Evolutionary conservation across 179 eudicot species (phyloP), one percentile per base, ranked within the genome.

Genomic region (Silene coronaria): DNA sequence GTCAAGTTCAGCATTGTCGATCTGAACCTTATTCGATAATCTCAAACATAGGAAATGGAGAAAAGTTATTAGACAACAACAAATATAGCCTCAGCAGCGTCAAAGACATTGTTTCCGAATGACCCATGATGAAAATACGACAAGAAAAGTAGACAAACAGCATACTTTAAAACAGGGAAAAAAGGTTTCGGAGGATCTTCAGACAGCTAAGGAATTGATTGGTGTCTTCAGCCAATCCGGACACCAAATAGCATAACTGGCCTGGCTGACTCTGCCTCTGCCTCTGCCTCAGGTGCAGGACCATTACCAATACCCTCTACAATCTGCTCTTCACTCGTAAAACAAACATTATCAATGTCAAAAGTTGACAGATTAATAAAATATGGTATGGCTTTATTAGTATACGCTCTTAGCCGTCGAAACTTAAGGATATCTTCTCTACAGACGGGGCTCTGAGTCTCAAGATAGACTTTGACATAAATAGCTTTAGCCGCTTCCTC

Each of bases 191-290:
- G 58, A 32, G 36, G 55, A 73, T 60, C 28, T n/a, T 26, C 11
- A 36, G 38, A 21, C 19, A 3, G 9, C 21, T 17, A 38, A 16
- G 76, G 7, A 66, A 17, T 38, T 24, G 2, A 60, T 62, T 42
- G 10, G 13, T 32, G 5, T 21, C 77, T 61, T 45, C 38, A 75
- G 10, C 77, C 77, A 17, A 75, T 65, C 48, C 1, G 48, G n/a
- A 48, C 71, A n/a, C 77, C 71, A 28, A 75, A 75, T 16, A 75
- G 28, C 77, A 16, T 64, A 2, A 75, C 62, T 46, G 77, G 63
- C 28, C 6, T 48, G 34, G 34, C 28, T 14, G 26, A 19, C 71
- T 17, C 45, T 3, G 26, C 27, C 71, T 17, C 45, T 3, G 27
- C 34, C 57, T n/a, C 58, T 3, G 6, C 58, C 21, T 14, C 19